Evolutionary conservation across 2,329 filamentous ascomycete species (phyloP).

Genomic region (Coniochaeta ligniaria): DNA sequence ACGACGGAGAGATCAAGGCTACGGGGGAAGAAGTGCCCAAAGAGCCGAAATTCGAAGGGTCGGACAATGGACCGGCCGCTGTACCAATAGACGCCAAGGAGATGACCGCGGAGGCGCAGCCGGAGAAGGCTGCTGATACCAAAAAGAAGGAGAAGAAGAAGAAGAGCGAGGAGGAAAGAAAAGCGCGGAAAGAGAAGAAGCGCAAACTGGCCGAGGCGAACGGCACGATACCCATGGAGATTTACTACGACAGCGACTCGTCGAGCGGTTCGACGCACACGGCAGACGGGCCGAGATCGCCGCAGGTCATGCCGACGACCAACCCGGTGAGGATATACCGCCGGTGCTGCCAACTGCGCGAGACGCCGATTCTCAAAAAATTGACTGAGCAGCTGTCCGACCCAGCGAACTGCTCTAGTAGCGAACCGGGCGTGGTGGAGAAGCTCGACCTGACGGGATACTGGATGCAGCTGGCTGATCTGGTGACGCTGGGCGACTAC

Average conservation of each 20-base stretch:
- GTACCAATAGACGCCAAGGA: conserved; percentile 18
- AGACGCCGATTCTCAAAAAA: conserved; percentile 86
- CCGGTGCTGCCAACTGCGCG: conserved; percentile 86
- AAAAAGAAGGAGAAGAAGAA: conserved; percentile 96
- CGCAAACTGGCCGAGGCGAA: conserved; percentile 80
- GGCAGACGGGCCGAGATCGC: conserved; percentile 35
- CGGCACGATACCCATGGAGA: conserved; percentile 76
- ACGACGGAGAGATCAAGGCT: conserved; percentile 32
- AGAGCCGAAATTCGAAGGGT: conserved; percentile 29
- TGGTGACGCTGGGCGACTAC: conserved; percentile 86
- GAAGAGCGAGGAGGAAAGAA: conserved; percentile 84
- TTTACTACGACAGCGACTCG: conserved; percentile 64
- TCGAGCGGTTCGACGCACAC: conserved; percentile 24
- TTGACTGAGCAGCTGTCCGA: conserved; percentile 82
- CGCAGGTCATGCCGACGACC: conserved; percentile 69
- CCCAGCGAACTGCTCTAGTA: conserved; percentile 54
- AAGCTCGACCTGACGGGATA: conserved; percentile 82
- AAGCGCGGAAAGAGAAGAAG: conserved; percentile 86
- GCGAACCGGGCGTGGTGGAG: conserved; percentile 67
- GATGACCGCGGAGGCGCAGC: conserved; percentile 4
- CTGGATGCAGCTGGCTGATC: conserved; percentile 73
- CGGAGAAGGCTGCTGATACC: conserved; percentile 23
- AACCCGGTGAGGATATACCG: conserved; percentile 91
- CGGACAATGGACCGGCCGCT: conserved; percentile 11
- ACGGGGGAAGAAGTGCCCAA: conserved; percentile 30